Percentiles rank a stretch among this genome's conserved stretches.
These are phyloP conservation scores for Tricholoma bakamatsutake DNA, from an alignment of 768 basidiomycete species.

Conservation along the genomic window DNA sequence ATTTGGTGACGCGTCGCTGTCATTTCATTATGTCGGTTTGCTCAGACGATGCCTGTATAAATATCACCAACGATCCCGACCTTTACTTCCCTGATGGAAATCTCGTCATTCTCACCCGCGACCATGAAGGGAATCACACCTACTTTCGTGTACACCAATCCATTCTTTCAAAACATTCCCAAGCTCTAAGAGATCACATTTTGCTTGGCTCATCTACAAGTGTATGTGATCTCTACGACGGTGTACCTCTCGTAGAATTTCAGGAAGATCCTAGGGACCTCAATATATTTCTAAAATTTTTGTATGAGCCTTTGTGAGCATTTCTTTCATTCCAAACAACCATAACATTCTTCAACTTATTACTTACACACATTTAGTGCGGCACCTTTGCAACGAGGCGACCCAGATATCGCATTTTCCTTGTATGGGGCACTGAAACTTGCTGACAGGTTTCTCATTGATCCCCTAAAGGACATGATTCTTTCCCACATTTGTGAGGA, in stretches of 20 bases:
- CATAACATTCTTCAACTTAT: constrained; percentile 6
- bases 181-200: constrained; percentile 21
- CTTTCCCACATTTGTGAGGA: constrained; percentile 20
- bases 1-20: constrained; percentile 3
- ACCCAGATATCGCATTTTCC: constrained; percentile 21
- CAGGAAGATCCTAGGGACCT: constrained; percentile 20
- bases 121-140: constrained; percentile 19
- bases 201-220: constrained; percentile 11
- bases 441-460: constrained; percentile 20
- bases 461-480: constrained; percentile 20
- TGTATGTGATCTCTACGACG: constrained; percentile 17
- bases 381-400: constrained; percentile 20
- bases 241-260: constrained; percentile 20
- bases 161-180: constrained; percentile 22
- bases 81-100: constrained; percentile 22
- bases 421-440: constrained; percentile 20
- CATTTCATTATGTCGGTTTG: constrained; percentile 10
- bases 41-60: constrained; percentile 19
- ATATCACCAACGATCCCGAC: constrained; percentile 21
- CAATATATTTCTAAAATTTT: constrained; percentile 21
- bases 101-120: constrained; percentile 20
- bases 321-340: not conserved
- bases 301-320: constrained; percentile 22
- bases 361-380: constrained; percentile 16
- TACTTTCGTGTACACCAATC: constrained; percentile 22